These are phyloP conservation scores for Melampsora americana DNA, from an alignment of 1,284 basidiomycete species.

Conservation along the genomic window DNA sequence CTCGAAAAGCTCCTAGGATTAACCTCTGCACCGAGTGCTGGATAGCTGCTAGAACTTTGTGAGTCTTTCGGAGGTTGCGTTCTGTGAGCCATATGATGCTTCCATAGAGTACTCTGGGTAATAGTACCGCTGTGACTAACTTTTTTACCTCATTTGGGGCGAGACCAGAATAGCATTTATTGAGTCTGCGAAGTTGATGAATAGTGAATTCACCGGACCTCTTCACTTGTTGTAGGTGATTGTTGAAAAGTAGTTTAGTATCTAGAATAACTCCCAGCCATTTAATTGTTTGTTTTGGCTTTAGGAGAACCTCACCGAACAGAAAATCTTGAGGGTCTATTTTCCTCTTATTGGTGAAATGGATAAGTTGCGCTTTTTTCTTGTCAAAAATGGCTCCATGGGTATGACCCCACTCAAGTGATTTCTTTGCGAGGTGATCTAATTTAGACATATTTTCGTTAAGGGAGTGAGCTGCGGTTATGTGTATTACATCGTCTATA, in stretches of 20 bases:
- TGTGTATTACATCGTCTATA: conserved; percentile 8
- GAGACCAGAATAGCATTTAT: neutral
- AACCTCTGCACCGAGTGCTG: neutral
- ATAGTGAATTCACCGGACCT: neutral
- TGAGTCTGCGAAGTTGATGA: neutral
- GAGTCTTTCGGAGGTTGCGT: neutral
- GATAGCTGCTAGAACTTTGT: neutral
- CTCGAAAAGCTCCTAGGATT: neutral
- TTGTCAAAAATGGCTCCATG: conserved; percentile 14
- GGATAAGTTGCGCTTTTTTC: neutral
- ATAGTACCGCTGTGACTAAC: neutral
- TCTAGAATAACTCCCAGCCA: conserved; percentile 17
- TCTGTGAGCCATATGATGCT: neutral
- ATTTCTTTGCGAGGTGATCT: neutral
- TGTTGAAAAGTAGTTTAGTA: conserved; percentile 4
- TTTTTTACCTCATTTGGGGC: neutral
- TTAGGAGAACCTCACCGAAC: neutral
- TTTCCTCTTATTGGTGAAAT: neutral
- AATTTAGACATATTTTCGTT: neutral
- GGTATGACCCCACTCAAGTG: neutral
- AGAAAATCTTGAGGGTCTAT: neutral
- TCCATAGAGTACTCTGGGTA: neutral
- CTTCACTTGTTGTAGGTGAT: neutral
- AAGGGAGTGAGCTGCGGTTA: neutral
- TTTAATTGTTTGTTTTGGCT: neutral